These are phyloP conservation scores for maize (Zea mays) DNA, from an alignment of 176 grass and related monocot genomes.

Conservation along the genomic window Zm-B73-REFERENCE-NAM-5.0 NC_050100.1:209750001-209750500, in stretches of 20 bases:
- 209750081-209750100: not conserved
- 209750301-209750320: conserved; percentile 17
- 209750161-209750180: not conserved
- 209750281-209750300: not conserved
- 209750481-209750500: not conserved
- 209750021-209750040: not conserved
- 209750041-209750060: not conserved
- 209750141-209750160: not conserved
- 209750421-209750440: not conserved
- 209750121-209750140: not conserved
- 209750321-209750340: conserved; percentile 16
- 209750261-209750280: not conserved
- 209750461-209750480: not conserved
- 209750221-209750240: too few relatives aligned
- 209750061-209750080: not conserved
- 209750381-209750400: conserved; percentile 11
- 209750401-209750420: not conserved
- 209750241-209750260: not conserved
- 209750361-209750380: not conserved
- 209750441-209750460: not conserved
- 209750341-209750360: not conserved
- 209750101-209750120: not conserved
- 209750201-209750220: not conserved
- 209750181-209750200: not conserved
- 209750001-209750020: too few relatives aligned